A percentile compares a stretch with the other conserved stretches of the same genome.
Conservation (phyloP, 768 basidiomycete species). For the Pisolithus orientalis region DNA sequence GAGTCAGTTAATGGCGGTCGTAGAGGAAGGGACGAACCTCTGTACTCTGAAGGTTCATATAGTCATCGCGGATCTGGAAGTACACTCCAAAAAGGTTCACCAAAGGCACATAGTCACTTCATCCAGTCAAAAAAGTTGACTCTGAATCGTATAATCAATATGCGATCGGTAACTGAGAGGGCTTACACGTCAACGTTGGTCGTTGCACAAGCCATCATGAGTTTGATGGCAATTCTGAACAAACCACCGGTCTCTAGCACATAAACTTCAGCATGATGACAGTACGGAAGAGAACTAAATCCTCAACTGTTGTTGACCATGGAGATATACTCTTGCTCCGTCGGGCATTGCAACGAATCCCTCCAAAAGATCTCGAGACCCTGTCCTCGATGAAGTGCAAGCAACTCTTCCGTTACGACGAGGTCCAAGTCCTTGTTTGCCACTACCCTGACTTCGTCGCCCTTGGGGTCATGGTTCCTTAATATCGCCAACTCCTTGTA, state of each 20-base stretch:
- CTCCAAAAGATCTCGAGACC: slow-evolving; percentile 94
- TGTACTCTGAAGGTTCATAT: slow-evolving; percentile 87
- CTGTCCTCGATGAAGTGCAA: slow-evolving; percentile 92
- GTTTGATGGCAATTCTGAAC: slow-evolving; percentile 84
- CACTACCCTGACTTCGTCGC: slow-evolving; percentile 22
- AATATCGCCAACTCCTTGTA: slow-evolving; percentile 61
- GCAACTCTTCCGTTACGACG: slow-evolving; percentile 45
- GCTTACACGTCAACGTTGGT: slow-evolving; percentile 53
- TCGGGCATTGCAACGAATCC: slow-evolving; percentile 85
- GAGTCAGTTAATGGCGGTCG: background rate
- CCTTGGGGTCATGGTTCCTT: slow-evolving; percentile 4
- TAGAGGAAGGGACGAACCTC: slow-evolving; percentile 46
- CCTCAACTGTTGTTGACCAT: slow-evolving; percentile 94
- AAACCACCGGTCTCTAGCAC: slow-evolving; percentile 86
- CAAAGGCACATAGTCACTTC: slow-evolving; percentile 83
- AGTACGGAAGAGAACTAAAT: slow-evolving; percentile 66
- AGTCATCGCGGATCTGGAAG: slow-evolving; percentile 96
- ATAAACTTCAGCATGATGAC: slow-evolving; percentile 5
- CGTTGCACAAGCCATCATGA: slow-evolving; percentile 90
- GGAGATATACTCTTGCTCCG: slow-evolving; percentile 87
- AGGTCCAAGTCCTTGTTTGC: slow-evolving; percentile 73
- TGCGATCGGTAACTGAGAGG: background rate
- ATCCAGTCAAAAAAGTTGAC: no score
- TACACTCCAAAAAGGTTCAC: slow-evolving; percentile 93
- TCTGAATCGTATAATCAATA: no score